Evolutionary conservation across 192 early-diverging fungal species (phyloP).

Genomic region (Backusella macrospora): DNA sequence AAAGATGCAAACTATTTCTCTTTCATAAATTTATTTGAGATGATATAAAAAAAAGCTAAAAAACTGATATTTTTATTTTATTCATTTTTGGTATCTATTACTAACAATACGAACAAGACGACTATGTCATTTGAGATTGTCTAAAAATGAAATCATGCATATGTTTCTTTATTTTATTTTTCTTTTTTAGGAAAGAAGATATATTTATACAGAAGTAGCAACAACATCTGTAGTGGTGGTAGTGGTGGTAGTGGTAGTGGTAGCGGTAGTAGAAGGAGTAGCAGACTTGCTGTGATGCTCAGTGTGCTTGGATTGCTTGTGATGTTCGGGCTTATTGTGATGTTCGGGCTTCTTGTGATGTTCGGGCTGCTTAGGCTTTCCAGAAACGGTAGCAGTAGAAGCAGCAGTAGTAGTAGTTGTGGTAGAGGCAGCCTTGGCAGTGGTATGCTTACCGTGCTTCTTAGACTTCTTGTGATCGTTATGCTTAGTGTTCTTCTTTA

Average conservation of each 20-base stretch:
- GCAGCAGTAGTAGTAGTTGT: background rate
- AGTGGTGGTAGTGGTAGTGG: background rate
- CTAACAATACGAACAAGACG: slow-evolving; percentile 15
- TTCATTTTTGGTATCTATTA: background rate
- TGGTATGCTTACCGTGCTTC: background rate
- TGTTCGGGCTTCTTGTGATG: background rate
- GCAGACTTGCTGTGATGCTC: background rate
- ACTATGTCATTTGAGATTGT: background rate
- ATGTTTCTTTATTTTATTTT: background rate
- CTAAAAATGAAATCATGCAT: background rate
- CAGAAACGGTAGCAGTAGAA: background rate
- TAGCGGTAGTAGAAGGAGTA: background rate
- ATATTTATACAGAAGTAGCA: too few species aligned
- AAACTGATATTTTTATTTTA: background rate
- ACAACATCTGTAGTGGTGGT: too few species aligned
- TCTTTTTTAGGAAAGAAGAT: background rate
- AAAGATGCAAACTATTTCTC: background rate
- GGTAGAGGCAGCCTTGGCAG: background rate
- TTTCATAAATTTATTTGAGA: background rate
- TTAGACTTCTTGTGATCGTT: background rate
- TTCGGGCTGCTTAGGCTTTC: background rate
- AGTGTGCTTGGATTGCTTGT: background rate
- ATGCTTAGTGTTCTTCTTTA: background rate
- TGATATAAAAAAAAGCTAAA: background rate
- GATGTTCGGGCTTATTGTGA: background rate